These are phyloP conservation scores for Rhizophora mangle DNA, from an alignment of 345 rosid species.

Conservation along the genomic window DNA sequence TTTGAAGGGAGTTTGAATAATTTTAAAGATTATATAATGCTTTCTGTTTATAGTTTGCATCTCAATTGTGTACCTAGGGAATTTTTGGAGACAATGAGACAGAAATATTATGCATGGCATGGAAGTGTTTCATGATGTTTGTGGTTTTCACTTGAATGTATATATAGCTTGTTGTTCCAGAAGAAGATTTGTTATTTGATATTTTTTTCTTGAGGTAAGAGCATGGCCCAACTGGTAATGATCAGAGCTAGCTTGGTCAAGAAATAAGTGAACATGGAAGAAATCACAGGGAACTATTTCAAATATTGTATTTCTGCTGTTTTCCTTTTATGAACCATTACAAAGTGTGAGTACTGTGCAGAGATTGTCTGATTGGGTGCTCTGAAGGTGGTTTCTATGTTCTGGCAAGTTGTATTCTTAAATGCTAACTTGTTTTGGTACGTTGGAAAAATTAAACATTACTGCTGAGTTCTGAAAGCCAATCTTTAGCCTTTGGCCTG, in stretches of 20 bases:
- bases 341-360: too few species aligned
- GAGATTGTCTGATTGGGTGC: too few species aligned
- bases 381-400: too few species aligned
- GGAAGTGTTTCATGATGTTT: slow-evolving; percentile 2
- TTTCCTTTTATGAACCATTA: too few species aligned
- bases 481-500: too few species aligned
- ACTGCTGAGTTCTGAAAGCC: too few species aligned
- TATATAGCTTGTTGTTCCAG: background rate
- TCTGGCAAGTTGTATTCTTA: too few species aligned
- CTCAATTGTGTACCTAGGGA: background rate
- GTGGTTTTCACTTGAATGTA: background rate
- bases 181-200: slow-evolving; percentile 1
- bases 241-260: background rate
- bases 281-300: background rate
- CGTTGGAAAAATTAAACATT: too few species aligned
- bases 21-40: background rate
- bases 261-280: slow-evolving; percentile 11
- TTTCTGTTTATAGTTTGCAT: background rate
- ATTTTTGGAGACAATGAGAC: background rate
- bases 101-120: slow-evolving; percentile 1
- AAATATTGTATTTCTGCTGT: background rate
- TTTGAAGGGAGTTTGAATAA: background rate
- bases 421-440: too few species aligned
- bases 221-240: background rate
- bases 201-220: background rate